Conservation (phyloP, 2,329 filamentous ascomycete species). For the Penicillium sp. region DNA sequence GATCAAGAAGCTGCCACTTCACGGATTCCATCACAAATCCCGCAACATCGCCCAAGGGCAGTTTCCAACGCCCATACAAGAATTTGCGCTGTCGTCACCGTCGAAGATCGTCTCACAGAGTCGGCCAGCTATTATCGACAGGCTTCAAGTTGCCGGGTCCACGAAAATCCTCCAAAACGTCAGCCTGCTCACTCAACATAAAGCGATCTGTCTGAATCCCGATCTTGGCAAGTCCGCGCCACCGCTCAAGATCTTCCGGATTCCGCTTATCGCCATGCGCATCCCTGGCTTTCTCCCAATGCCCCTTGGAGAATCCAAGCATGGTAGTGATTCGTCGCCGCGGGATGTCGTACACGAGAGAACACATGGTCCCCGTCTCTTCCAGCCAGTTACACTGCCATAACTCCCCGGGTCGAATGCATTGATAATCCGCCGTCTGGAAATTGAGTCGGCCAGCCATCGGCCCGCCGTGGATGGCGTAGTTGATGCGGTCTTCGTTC, state of each 20-base stretch:
- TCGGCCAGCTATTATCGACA: slow-evolving; percentile 42
- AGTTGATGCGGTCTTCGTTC: slow-evolving; percentile 52
- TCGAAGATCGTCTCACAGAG: slow-evolving; percentile 23
- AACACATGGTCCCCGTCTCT: slow-evolving; percentile 56
- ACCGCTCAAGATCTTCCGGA: slow-evolving; percentile 48
- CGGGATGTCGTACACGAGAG: slow-evolving; percentile 53
- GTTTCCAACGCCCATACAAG: no score
- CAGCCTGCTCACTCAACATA: slow-evolving; percentile 53
- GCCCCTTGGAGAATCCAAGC: slow-evolving; percentile 52
- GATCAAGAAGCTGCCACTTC: not conserved
- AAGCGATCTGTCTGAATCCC: slow-evolving; percentile 50
- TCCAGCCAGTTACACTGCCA: slow-evolving; percentile 61
- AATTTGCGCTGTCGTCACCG: no score
- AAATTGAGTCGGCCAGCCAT: slow-evolving; percentile 55
- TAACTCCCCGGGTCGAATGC: slow-evolving; percentile 54
- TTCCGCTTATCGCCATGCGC: slow-evolving; percentile 57
- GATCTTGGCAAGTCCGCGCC: slow-evolving; percentile 50
- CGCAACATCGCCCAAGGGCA: not conserved
- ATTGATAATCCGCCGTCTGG: slow-evolving; percentile 54
- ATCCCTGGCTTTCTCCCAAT: slow-evolving; percentile 51
- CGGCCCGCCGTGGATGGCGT: slow-evolving; percentile 57
- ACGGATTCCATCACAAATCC: not conserved
- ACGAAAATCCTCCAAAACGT: slow-evolving; percentile 49
- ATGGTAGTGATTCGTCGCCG: slow-evolving; percentile 49
- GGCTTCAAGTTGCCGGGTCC: slow-evolving; percentile 48